phyloP scores from a whole-genome alignment of 768 basidiomycete species.

The Rhizopogon roseolus region DNA sequence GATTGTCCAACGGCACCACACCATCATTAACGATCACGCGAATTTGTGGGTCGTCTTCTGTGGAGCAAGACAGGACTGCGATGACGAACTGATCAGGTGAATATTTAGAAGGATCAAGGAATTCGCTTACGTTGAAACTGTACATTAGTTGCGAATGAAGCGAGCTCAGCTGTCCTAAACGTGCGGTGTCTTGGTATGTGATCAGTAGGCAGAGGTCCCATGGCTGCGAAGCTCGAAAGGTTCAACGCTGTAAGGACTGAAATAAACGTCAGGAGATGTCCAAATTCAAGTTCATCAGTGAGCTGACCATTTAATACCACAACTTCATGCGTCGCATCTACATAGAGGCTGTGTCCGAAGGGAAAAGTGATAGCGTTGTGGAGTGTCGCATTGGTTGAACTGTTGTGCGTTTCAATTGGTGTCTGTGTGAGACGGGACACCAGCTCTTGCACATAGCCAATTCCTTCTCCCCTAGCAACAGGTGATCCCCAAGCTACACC shows the following conservation, averaged over 20 bases:
- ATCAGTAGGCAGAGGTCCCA: constrained; percentile 64
- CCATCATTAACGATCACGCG: constrained; percentile 84
- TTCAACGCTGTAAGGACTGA: constrained; percentile 80
- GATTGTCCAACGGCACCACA: constrained; percentile 67
- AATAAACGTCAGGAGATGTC: neutral
- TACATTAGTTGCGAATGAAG: constrained; percentile 81
- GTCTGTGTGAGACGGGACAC: constrained; percentile 76
- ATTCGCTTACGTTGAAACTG: constrained; percentile 73
- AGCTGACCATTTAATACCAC: constrained; percentile 67
- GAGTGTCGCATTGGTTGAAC: constrained; percentile 77
- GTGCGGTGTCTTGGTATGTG: constrained; percentile 57
- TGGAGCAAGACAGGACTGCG: constrained; percentile 59
- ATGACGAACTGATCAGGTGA: neutral
- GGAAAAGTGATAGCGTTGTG: constrained; percentile 66
- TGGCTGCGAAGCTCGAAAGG: constrained; percentile 58
- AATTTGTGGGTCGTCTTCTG: too few relatives aligned
- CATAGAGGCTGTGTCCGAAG: constrained; percentile 64
- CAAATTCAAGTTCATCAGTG: neutral
- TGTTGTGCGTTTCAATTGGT: constrained; percentile 60
- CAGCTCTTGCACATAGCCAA: constrained; percentile 76
- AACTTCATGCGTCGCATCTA: constrained; percentile 84
- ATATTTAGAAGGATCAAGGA: constrained; percentile 7
- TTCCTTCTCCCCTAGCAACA: constrained; percentile 61
- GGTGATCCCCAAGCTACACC: constrained; percentile 75
- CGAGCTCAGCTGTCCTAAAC: constrained; percentile 68